phyloP scores from a whole-genome alignment of 2,329 filamentous ascomycete species.

The Purpureocillium lavendulum region DNA sequence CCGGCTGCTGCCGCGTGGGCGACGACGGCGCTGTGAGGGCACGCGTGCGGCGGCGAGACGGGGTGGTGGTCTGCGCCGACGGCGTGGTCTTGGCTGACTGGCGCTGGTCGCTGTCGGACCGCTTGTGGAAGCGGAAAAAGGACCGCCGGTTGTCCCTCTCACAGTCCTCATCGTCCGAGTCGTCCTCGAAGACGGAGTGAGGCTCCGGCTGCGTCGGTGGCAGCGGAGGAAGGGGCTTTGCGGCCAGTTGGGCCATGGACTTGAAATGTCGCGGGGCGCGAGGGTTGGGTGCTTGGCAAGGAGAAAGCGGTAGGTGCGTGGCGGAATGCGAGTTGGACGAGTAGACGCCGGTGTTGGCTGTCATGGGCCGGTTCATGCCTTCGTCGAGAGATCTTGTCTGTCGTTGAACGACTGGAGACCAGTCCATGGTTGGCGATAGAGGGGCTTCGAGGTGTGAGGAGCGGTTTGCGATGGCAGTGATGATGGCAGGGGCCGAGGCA shows the following conservation, averaged over 20 bases:
- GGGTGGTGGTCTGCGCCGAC: neutral
- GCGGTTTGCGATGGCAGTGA: neutral
- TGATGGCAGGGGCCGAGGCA: neutral
- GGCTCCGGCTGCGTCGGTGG: conserved; percentile 16
- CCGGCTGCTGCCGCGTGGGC: conserved; percentile 6
- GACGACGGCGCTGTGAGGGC: conserved; percentile 15
- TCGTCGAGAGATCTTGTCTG: conserved; percentile 1
- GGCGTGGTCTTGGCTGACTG: conserved; percentile 7
- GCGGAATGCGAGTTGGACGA: conserved; percentile 14
- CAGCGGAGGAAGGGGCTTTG: conserved; percentile 12
- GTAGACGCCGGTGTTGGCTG: conserved; percentile 9
- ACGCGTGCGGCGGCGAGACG: conserved; percentile 6
- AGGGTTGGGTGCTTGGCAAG: conserved; percentile 8
- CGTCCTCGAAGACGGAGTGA: conserved; percentile 40
- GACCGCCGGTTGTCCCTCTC: conserved; percentile 25
- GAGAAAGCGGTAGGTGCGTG: conserved; percentile 11
- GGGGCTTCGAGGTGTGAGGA: neutral
- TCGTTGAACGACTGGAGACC: conserved; percentile 3
- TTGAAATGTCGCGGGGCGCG: conserved; percentile 16
- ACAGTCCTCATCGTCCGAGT: conserved; percentile 37
- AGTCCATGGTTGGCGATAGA: neutral
- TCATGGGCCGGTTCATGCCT: neutral
- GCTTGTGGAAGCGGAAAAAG: conserved; percentile 35
- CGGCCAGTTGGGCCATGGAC: conserved; percentile 10
- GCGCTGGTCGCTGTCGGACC: conserved; percentile 23